These are phyloP conservation scores for Colletotrichum tropicale DNA, from an alignment of 2,329 filamentous ascomycete species.

Conservation along the genomic window DNA sequence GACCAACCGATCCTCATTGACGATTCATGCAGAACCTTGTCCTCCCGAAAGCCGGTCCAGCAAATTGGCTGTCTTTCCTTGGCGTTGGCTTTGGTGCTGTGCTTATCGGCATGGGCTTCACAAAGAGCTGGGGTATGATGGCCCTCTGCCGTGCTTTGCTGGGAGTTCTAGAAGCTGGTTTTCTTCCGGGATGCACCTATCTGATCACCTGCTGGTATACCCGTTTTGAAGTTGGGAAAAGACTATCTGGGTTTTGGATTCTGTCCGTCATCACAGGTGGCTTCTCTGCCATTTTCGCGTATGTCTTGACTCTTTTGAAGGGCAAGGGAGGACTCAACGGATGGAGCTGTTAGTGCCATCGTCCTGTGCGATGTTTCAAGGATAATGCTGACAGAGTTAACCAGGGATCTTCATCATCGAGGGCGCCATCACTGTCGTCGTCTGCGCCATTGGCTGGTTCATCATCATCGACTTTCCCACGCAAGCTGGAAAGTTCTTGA, in stretches of 20 bases:
- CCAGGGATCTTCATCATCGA: slow-evolving; percentile 23
- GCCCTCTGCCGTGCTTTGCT: slow-evolving; percentile 29
- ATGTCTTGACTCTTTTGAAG: neutral
- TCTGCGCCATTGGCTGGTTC: slow-evolving; percentile 26
- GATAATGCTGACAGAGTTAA: neutral
- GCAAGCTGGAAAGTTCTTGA: slow-evolving; percentile 26
- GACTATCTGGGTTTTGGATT: slow-evolving; percentile 19
- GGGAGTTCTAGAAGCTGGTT: slow-evolving; percentile 23
- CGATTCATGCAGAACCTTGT: slow-evolving; percentile 24
- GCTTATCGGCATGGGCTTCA: slow-evolving; percentile 34
- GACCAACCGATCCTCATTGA: neutral
- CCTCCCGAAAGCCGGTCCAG: slow-evolving; percentile 28
- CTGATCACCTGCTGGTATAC: slow-evolving; percentile 39
- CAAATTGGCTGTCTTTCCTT: slow-evolving; percentile 30
- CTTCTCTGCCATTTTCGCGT: slow-evolving; percentile 23
- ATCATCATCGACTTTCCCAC: slow-evolving; percentile 26
- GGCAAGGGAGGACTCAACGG: slow-evolving; percentile 5
- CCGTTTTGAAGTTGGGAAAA: slow-evolving; percentile 36
- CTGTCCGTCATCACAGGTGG: slow-evolving; percentile 2
- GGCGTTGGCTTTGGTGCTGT: slow-evolving; percentile 27
- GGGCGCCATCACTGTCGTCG: slow-evolving; percentile 27
- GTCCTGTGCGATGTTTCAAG: neutral
- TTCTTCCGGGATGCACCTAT: slow-evolving; percentile 36
- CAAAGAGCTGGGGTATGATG: slow-evolving; percentile 25
- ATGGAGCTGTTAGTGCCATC: slow-evolving; percentile 19